These are phyloP conservation scores for Emmonsia crescens DNA, from an alignment of 2,329 filamentous ascomycete species.

Conservation along the genomic window DNA sequence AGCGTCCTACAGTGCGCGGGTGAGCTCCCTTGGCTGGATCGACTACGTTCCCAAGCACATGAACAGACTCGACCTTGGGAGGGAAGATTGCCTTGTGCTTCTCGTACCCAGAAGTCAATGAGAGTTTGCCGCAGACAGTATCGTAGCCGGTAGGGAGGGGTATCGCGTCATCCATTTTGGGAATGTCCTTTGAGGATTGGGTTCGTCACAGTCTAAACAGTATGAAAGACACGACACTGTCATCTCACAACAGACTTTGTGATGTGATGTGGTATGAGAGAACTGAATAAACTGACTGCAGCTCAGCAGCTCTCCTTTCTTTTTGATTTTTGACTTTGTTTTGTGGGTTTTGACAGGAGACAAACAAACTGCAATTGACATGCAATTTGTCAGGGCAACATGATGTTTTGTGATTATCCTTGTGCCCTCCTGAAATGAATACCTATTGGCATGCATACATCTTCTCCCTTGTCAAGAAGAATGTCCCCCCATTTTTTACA, in stretches of 20 bases:
- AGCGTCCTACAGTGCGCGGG: slow-evolving; percentile 6
- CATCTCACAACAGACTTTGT: neutral
- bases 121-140: slow-evolving; percentile 6
- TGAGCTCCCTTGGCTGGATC: slow-evolving; percentile 4
- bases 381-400: neutral
- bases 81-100: slow-evolving; percentile 8
- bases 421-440: neutral
- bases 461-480: neutral
- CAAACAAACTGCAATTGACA: neutral
- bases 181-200: neutral
- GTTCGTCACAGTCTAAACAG: neutral
- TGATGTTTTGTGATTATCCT: neutral
- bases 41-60: slow-evolving; percentile 3
- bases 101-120: slow-evolving; percentile 7
- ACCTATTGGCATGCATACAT: neutral
- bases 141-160: neutral
- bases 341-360: neutral
- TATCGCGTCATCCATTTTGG: neutral
- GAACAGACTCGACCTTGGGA: slow-evolving; percentile 1
- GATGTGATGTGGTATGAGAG: neutral
- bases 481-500: neutral
- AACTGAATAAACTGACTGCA: neutral
- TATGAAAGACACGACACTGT: neutral
- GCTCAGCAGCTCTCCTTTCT: neutral
- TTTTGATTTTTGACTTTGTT: neutral